Evolutionary conservation across 306 rosid species (phyloP), one percentile per base, ranked within the genome.

Genomic region (Crotalaria pallida): DNA sequence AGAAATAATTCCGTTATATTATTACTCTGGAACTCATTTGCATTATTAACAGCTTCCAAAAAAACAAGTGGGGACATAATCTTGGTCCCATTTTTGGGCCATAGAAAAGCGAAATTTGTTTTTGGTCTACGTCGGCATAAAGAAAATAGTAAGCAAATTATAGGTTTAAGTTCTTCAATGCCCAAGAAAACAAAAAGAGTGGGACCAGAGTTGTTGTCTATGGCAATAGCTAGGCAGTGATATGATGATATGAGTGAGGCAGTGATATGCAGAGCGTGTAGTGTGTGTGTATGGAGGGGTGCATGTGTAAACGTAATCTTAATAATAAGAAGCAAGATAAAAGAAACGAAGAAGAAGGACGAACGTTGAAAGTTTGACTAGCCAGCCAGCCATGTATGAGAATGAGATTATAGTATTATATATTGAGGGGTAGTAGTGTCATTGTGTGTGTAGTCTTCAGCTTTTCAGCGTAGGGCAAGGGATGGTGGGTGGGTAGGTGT

Each of bases 401-500:
- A n/a, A n/a, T n/a, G n/a, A n/a, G n/a, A n/a, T n/a, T n/a, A n/a
- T n/a, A n/a, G n/a, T n/a, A n/a, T n/a, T n/a, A n/a, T n/a, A n/a
- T n/a, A n/a, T n/a, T n/a, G n/a, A n/a, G n/a, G n/a, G n/a, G n/a
- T n/a, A n/a, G n/a, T n/a, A n/a, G n/a, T n/a, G n/a, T n/a, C n/a
- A n/a, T n/a, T 2, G 13, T 53, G 17, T 19, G 4, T 31, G 34
- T 0, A 8, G 4, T 56, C 11, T 26, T 6, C 41, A 60, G 48
- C 66, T 60, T 34, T 41, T 55, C 21, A 55, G 43, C 44, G 24
- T 31, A 33, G n/a, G 15, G 13, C 9, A 21, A 21, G 27, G 61
- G 44, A 29, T 52, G 17, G 26, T 27, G 26, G 38, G 7, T 23
- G 27, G 43, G 48, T 67, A 82, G 72, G 72, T 69, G 66, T 65